phyloP scores from a whole-genome alignment of 768 basidiomycete genomes.

The Hypsizygus marmoreus region DNA sequence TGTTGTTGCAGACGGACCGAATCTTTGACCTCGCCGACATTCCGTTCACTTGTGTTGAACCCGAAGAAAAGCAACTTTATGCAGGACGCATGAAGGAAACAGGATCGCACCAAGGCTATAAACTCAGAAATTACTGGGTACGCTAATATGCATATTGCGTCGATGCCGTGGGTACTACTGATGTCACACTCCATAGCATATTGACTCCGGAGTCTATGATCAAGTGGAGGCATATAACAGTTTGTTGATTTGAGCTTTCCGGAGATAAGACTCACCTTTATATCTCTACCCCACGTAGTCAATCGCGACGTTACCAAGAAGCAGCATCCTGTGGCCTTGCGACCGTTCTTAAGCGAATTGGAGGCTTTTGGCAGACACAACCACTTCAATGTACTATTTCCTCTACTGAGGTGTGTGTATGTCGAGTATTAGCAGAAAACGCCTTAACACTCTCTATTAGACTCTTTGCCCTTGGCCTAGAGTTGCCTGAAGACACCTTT shows the following conservation, averaged over 20 bases:
- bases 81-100: conserved; percentile 32
- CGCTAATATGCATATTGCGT: neutral
- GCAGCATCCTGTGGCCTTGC: conserved; percentile 32
- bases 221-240: conserved; percentile 68
- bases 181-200: conserved; percentile 38
- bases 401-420: conserved; percentile 27
- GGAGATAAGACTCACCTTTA: neutral
- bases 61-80: conserved; percentile 42
- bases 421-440: neutral
- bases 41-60: conserved; percentile 34
- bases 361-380: conserved; percentile 34
- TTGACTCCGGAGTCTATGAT: conserved; percentile 60
- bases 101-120: conserved; percentile 44
- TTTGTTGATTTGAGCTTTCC: conserved; percentile 26
- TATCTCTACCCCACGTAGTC: conserved; percentile 23
- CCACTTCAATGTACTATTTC: conserved; percentile 35
- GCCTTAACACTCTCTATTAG: neutral
- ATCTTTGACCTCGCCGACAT: conserved; percentile 46
- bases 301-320: conserved; percentile 31
- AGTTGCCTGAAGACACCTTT: conserved; percentile 45
- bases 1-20: conserved; percentile 31
- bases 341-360: conserved; percentile 35
- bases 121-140: conserved; percentile 16
- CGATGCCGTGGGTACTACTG: neutral
- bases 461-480: conserved; percentile 43